A percentile compares a stretch with the other conserved stretches of the same genome.
These are phyloP conservation scores for Kazachstania psychrophila DNA, from an alignment of 805 yeast species.

Conservation along the genomic window DNA sequence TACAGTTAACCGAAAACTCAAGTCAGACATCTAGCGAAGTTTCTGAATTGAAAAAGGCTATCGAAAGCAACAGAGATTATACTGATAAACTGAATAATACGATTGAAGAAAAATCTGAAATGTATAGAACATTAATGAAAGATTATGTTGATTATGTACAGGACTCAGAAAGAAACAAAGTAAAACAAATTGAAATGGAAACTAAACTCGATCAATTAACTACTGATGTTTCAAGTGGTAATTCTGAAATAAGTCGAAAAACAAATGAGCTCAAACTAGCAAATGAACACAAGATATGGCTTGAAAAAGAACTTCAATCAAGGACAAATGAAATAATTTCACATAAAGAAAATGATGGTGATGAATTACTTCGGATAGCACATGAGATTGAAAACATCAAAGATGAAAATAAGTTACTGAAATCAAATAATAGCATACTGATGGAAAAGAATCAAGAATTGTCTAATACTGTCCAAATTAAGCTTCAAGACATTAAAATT, in stretches of 20 bases:
- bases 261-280: constrained; percentile 11
- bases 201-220: background rate
- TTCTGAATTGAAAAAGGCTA: too few species aligned
- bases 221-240: background rate
- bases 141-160: too few species aligned
- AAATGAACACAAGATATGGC: constrained; percentile 28
- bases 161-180: too few species aligned
- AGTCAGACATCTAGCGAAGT: too few species aligned
- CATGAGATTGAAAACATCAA: constrained; percentile 26
- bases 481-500: constrained; percentile 38
- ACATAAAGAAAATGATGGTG: constrained; percentile 9
- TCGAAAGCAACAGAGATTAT: too few species aligned
- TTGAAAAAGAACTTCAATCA: constrained; percentile 9
- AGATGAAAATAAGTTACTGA: constrained; percentile 3
- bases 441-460: constrained; percentile 31
- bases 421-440: constrained; percentile 25
- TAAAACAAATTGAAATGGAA: background rate
- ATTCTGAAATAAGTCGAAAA: constrained; percentile 2
- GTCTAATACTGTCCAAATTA: constrained; percentile 34
- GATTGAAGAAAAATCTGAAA: too few species aligned
- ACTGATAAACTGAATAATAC: too few species aligned
- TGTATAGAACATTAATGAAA: too few species aligned
- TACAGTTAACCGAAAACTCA: too few species aligned
- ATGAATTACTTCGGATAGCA: constrained; percentile 7
- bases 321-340: constrained; percentile 7